Base-by-base conservation (phyloP, 2,329 filamentous ascomycete species). In the Elsinoe australis region DNA sequence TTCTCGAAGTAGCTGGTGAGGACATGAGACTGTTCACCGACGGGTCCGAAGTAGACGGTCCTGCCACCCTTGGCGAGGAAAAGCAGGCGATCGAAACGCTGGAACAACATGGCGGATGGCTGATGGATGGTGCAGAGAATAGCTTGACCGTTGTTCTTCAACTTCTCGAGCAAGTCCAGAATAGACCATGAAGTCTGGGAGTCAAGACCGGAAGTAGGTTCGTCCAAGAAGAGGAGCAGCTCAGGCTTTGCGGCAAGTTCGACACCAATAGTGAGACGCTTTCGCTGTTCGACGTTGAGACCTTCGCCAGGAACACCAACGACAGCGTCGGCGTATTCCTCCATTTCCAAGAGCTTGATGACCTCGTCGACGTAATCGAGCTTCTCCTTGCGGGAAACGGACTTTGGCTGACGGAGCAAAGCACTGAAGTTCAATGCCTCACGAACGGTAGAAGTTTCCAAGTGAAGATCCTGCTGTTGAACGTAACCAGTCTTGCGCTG, bases 61-160 rank as follows among this genome's bases (percentile, higher is more conserved):
- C 73, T 77, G 49, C 86, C 86, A 49, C 85, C 85, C 59, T 78
- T 82, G 26, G 82, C 80, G 12, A 92, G 70, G 70, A 92, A 87
- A 24, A 90, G 73, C 5, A 92, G 76, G 51, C 84, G 78, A 59
- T 92, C 86, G 62, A 92, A 95, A 51, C 87, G 83, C 64, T 95
- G 86, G 72, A 95, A 95, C 47, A 95, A 75, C 76, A 94, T 88
- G 26, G 89, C 88, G 10, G 87, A 94, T n/a, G 90, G 90, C 66
- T 96, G 90, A 64, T 96, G 90, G 52, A 95, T 95, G 0, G 90
- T 95, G 70, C 88, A 95, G n/a, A 95, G 80, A 66, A 95, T 87
- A 45, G 90, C 89, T 63, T 94, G 87, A 12, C 90, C 89, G 53
- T 81, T 84, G 64, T 90, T 85, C 58, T 87, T 87, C 26, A 95